These are phyloP conservation scores for Beauveria brongniartii DNA, from an alignment of 2,329 filamentous ascomycete species.

Conservation along the genomic window DNA sequence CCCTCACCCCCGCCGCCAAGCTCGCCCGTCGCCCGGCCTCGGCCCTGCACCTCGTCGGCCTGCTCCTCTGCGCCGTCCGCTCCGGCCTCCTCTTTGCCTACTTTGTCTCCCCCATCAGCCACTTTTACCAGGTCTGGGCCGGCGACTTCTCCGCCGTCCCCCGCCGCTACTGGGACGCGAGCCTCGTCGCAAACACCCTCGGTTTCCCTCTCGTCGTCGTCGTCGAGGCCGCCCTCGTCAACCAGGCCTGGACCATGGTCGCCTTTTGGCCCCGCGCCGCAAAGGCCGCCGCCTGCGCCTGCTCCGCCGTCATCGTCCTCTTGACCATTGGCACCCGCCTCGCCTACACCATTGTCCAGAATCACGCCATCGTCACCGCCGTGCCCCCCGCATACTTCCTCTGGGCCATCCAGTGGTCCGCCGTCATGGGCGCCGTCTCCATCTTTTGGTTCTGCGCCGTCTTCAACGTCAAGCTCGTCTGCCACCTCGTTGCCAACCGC, in stretches of 20 bases:
- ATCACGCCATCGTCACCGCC: constrained; percentile 20
- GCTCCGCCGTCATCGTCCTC: constrained; percentile 29
- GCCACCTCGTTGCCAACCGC: constrained; percentile 39
- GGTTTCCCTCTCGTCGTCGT: constrained; percentile 36
- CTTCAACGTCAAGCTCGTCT: constrained; percentile 43
- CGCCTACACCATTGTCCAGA: constrained; percentile 29
- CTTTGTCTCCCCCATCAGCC: constrained; percentile 51
- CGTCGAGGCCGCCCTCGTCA: constrained; percentile 38
- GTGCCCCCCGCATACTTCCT: constrained; percentile 18
- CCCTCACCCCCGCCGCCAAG: constrained; percentile 60
- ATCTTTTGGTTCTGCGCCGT: constrained; percentile 48
- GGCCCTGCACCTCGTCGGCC: constrained; percentile 53
- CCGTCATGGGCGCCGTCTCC: constrained; percentile 32
- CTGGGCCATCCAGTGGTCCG: constrained; percentile 32
- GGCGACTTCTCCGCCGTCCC: constrained; percentile 45
- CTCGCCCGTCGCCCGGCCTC: constrained; percentile 57
- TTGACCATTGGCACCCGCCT: constrained; percentile 25
- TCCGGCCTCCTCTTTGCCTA: constrained; percentile 48
- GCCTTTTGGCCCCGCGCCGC: constrained; percentile 34
- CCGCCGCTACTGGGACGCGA: constrained; percentile 25
- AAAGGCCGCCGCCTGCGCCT: constrained; percentile 22
- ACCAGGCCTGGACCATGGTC: constrained; percentile 47
- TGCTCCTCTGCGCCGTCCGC: constrained; percentile 54
- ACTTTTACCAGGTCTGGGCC: constrained; percentile 53
- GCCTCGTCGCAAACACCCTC: constrained; percentile 32